Base-by-base conservation (phyloP, 148 eudicot species). In the Pouteria glomerata region DNA sequence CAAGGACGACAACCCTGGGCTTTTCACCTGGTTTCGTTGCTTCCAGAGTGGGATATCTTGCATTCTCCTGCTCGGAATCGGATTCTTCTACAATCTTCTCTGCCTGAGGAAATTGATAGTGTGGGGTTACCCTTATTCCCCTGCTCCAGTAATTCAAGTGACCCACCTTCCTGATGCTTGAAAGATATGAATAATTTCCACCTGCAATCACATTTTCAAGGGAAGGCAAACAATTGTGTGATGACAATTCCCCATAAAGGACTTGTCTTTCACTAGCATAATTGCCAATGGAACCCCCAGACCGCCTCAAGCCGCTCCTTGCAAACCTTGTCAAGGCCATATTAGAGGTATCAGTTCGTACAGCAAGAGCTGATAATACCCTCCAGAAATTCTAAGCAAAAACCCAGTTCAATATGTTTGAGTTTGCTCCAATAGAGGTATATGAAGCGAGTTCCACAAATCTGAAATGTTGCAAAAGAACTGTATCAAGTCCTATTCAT, bases 1-100 rank as follows among this genome's bases (percentile, higher is more conserved):
- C 98, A 33, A 93, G 83, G 37, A 93, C 98, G 60, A 93, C 94
- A 10, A 93, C 89, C 64, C 98, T 73, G 3, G 98, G 94, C 84
- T 93, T 90, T 68, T 90, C 89, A 4, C 87, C 87, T 10, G 86
- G 87, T 79, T 76, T 90, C 23, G 96, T 93, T n/a, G 96, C 85
- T 34, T 77, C 87, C 19, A 93, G 74, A 15, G 82, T 89, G 5
- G 93, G 89, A 70, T 90, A 86, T 7, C 19, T 72, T 8, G 19
- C 55, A 27, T 66, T 69, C 42, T 82, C 85, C 29, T 42, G 8
- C 62, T 85, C 85, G 64, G 85, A 71, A 83, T 76, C 80, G 26
- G 86, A 77, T 12, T 79, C 81, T 71, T 77, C 84, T 4, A 44
- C 31, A 24, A 53, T 35, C 52, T 77, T 77, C 70, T 86, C 83